These are phyloP conservation scores for Fomitopsis schrenkii DNA, from an alignment of 1,284 basidiomycete species.

Conservation along the genomic window DNA sequence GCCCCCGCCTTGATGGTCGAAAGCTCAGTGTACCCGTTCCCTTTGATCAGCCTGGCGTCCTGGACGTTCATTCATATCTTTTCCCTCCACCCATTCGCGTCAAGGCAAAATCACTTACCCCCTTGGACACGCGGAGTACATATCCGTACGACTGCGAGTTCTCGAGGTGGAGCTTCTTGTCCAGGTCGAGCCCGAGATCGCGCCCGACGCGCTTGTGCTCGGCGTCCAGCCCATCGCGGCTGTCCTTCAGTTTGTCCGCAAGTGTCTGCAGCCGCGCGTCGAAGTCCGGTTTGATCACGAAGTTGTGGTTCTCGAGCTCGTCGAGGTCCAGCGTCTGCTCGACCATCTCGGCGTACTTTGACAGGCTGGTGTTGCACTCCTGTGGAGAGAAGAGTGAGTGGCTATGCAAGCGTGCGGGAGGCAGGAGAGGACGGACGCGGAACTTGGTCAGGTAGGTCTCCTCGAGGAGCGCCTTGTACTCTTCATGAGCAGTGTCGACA, in stretches of 20 bases:
- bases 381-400: constrained; percentile 24
- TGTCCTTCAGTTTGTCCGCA: constrained; percentile 57
- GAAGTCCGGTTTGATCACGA: constrained; percentile 92
- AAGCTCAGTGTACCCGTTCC: constrained; percentile 80
- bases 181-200: constrained; percentile 82
- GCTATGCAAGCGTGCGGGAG: not conserved
- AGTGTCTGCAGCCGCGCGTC: constrained; percentile 74
- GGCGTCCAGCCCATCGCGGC: constrained; percentile 79
- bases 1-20: constrained; percentile 86
- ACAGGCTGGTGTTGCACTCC: constrained; percentile 62
- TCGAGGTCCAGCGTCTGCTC: constrained; percentile 93
- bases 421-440: constrained; percentile 37
- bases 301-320: constrained; percentile 82
- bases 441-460: constrained; percentile 65
- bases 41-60: constrained; percentile 79
- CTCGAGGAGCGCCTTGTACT: constrained; percentile 54
- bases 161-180: constrained; percentile 97
- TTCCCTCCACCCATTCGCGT: constrained; percentile 1
- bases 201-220: constrained; percentile 76
- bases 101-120: constrained; percentile 41
- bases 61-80: constrained; percentile 25
- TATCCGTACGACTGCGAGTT: constrained; percentile 91
- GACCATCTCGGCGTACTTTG: constrained; percentile 90
- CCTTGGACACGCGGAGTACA: constrained; percentile 91
- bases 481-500: constrained; percentile 45